Evolutionary conservation across 108 stramenopile species (phyloP), one percentile per base, ranked within the genome.

Genomic region (Pseudonitzschia multiseries): DNA sequence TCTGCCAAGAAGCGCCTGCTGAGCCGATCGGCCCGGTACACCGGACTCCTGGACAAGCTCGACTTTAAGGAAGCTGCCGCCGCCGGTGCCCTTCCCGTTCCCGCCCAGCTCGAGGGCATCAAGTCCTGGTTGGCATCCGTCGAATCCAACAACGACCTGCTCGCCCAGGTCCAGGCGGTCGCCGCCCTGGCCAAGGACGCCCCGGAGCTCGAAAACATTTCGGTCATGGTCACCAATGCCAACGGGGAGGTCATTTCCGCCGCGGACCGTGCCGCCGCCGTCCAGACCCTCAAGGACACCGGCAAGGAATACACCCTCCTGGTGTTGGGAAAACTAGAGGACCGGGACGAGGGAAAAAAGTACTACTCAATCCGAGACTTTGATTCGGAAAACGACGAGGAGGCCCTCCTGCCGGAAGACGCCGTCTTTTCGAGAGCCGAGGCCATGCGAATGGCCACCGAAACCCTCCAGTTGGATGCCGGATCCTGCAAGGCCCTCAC

Each of bases 1-100:
- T 79, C 84, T 62, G 90, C 94, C 56, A 96, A 91, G 84, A 97
- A 97, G 73, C 89, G 93, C 0, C 85, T 97, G 10, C 76, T 95
- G 40, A 81, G 84, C 50, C 84, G 97, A 15, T 83, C 81, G 43
- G 93, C 96, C 12, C 75, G 96, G 8, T 97, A 96, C 86, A 93
- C 93, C 8, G 96, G 96, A 29, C 80, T 97, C 31, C 69, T 96
- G 72, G 89, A 95, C 71, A 93, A 95, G 57, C 76, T 97, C 65
- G 83, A 86, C 20, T 95, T 92, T 65, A 50, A 42, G 9, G 75
- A 86, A 48, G 76, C 78, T 9, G 61, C 65, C 12, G 57, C 57
- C 41, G 56, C 44, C 1, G 79, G 70, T 2, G 69, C 78, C 1
- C 43, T 91, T 28, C 87, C 90, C 9, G 79, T 82, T 33, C 73